Percentiles rank a stretch among this genome's conserved stretches.
Evolutionary conservation across 1,284 basidiomycete species (phyloP).

Genomic region (Rhodotorula glutinis): DNA sequence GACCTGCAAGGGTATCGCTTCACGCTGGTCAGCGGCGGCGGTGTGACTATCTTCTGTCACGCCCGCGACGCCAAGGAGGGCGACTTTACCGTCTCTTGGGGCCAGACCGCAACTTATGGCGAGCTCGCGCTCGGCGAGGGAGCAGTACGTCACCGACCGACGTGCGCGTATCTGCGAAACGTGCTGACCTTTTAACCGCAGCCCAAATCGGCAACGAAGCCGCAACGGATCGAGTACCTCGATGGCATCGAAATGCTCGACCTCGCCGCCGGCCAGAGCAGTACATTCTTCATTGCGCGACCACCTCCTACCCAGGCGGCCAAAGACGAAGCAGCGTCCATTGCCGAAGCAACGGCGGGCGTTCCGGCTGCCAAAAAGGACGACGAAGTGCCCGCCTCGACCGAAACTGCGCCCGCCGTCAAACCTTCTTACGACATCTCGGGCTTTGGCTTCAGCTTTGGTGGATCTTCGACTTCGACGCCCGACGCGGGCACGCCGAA

Average conservation of each 20-base stretch:
- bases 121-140: conserved; percentile 37
- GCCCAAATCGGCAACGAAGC: conserved; percentile 83
- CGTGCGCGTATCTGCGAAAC: not conserved
- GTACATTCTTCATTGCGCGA: conserved; percentile 68
- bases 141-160: conserved; percentile 13
- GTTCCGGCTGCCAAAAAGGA: not conserved
- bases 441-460: conserved; percentile 38
- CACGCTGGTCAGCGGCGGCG: conserved; percentile 60
- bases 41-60: conserved; percentile 82
- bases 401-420: conserved; percentile 54
- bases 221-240: conserved; percentile 67
- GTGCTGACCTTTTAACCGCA: conserved; percentile 46
- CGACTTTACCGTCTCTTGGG: conserved; percentile 75
- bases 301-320: conserved; percentile 32
- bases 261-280: conserved; percentile 78
- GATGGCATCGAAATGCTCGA: conserved; percentile 71
- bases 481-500: not conserved
- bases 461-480: not conserved
- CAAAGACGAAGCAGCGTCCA: conserved; percentile 17
- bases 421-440: conserved; percentile 32
- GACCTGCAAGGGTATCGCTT: conserved; percentile 63
- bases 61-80: conserved; percentile 64
- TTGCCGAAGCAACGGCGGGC: not conserved
- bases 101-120: conserved; percentile 58
- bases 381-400: conserved; percentile 53